Evolutionary conservation across 176 grass and related monocot species (phyloP).

Genomic region (Carex littledalei): DNA sequence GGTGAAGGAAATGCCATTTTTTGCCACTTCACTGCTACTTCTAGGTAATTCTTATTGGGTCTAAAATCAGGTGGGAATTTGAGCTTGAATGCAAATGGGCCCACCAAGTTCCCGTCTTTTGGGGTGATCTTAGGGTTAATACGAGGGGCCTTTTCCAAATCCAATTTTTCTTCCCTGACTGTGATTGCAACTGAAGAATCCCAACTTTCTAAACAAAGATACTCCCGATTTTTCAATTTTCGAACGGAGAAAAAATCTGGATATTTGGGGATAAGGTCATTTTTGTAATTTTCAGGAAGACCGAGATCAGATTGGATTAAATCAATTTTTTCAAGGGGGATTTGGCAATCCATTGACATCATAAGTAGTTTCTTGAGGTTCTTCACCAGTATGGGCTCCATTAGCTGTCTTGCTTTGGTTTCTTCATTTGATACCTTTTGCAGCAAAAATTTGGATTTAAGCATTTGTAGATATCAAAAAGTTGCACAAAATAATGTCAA

Average conservation of each 20-base stretch:
- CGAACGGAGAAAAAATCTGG: constrained; percentile 55
- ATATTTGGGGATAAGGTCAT: constrained; percentile 54
- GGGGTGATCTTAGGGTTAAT: constrained; percentile 46
- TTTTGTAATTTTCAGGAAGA: constrained; percentile 52
- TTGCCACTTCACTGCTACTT: constrained; percentile 81
- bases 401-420: constrained; percentile 33
- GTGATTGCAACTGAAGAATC: constrained; percentile 78
- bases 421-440: constrained; percentile 47
- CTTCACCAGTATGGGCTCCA: constrained; percentile 73
- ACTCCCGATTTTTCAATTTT: constrained; percentile 42
- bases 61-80: constrained; percentile 78
- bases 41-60: constrained; percentile 68
- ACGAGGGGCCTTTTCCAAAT: constrained; percentile 31
- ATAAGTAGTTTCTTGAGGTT: constrained; percentile 74
- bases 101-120: constrained; percentile 74
- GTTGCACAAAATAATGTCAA: background rate
- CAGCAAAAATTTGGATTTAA: background rate
- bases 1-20: constrained; percentile 88
- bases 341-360: constrained; percentile 85
- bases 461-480: background rate
- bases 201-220: constrained; percentile 67
- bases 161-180: constrained; percentile 52
- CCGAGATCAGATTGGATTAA: constrained; percentile 70
- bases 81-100: constrained; percentile 75
- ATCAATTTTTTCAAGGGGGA: constrained; percentile 70